phyloP scores from a whole-genome alignment of 164 flowering plant species.

The Aristolochia fimbriata region DNA sequence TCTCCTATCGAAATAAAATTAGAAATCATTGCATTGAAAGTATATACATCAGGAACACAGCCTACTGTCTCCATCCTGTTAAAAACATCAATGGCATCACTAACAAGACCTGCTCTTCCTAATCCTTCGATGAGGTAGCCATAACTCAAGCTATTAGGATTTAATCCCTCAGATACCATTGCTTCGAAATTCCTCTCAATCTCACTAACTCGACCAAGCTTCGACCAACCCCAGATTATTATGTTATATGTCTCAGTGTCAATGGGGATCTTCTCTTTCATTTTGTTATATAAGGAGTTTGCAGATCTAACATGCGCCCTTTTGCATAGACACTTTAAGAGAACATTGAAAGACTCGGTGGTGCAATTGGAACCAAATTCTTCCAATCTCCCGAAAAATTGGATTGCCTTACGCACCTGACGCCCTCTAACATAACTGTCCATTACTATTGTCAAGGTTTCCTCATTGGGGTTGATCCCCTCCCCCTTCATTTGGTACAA shows the following conservation, averaged over 20 bases:
- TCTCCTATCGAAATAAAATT: slow-evolving; percentile 42
- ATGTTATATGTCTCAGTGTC: slow-evolving; percentile 37
- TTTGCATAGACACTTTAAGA: slow-evolving; percentile 46
- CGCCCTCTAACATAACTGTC: slow-evolving; percentile 55
- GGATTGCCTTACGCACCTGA: slow-evolving; percentile 41
- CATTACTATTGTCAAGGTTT: slow-evolving; percentile 45
- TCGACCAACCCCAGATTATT: slow-evolving; percentile 76
- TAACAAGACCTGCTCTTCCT: slow-evolving; percentile 66
- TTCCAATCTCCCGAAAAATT: slow-evolving; percentile 38
- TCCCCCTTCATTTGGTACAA: slow-evolving; percentile 33
- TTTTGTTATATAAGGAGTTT: slow-evolving; percentile 29
- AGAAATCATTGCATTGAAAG: slow-evolving; percentile 64
- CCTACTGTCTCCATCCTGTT: slow-evolving; percentile 41
- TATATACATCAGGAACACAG: slow-evolving; percentile 27
- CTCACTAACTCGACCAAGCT: slow-evolving; percentile 42
- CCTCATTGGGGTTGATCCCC: slow-evolving; percentile 26
- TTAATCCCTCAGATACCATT: slow-evolving; percentile 54
- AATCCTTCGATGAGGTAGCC: slow-evolving; percentile 54
- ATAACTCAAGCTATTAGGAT: slow-evolving; percentile 47
- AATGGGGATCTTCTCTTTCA: slow-evolving; percentile 45
- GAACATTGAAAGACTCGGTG: slow-evolving; percentile 46
- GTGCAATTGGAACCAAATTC: slow-evolving; percentile 40
- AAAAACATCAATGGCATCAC: slow-evolving; percentile 54
- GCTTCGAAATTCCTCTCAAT: slow-evolving; percentile 41
- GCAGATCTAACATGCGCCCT: slow-evolving; percentile 61